phyloP scores from a whole-genome alignment of 2,329 filamentous ascomycete species.

The Fusarium neocosmosporiellum region DNA sequence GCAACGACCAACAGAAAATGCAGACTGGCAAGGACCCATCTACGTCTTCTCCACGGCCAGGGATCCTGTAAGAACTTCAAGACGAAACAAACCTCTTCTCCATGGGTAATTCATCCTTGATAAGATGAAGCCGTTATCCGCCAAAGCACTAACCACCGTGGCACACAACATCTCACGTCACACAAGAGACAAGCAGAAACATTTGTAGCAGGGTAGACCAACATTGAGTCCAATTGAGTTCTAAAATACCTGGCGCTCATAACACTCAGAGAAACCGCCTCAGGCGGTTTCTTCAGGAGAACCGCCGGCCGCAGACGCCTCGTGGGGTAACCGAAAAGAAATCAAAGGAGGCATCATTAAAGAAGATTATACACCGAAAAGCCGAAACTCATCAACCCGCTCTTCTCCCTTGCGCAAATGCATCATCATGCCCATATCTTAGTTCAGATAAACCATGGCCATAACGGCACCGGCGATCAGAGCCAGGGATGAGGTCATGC shows the following conservation, averaged over 20 bases:
- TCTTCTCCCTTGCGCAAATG: conserved; percentile 30
- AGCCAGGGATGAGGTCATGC: conserved; percentile 47
- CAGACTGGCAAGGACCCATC: background rate
- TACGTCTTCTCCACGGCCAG: conserved; percentile 22
- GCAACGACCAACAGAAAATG: conserved; percentile 5
- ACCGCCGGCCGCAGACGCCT: conserved; percentile 41
- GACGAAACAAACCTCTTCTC: background rate
- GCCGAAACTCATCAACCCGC: conserved; percentile 39
- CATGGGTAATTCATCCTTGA: background rate
- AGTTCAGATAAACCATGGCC: conserved; percentile 49
- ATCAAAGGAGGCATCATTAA: conserved; percentile 44
- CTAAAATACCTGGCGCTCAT: conserved; percentile 42
- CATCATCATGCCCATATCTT: conserved; percentile 39
- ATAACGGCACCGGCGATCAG: conserved; percentile 49
- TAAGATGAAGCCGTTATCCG: conserved; percentile 8
- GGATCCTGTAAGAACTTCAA: conserved; percentile 1
- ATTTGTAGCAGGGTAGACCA: conserved; percentile 22
- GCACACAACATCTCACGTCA: background rate
- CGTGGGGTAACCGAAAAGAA: conserved; percentile 43
- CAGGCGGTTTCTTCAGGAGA: conserved; percentile 30
- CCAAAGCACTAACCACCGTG: background rate
- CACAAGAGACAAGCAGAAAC: background rate
- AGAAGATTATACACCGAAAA: conserved; percentile 43
- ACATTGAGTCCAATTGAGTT: conserved; percentile 36
- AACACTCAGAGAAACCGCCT: conserved; percentile 34